Conservation (phyloP, 257 asterid species). For the Gynochthodes officinalis region DNA sequence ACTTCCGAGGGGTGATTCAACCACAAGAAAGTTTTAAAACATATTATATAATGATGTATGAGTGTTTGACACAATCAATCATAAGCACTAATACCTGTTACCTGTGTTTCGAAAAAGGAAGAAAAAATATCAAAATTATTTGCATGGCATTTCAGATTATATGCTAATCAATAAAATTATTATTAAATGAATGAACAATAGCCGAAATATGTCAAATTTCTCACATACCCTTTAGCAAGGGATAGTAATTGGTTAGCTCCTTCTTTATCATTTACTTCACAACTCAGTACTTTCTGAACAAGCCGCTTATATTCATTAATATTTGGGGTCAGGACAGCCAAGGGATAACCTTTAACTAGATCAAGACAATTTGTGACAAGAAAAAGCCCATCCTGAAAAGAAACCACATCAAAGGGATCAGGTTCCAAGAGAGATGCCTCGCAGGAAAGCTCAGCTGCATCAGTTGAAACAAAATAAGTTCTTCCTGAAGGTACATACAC, state of each 20-base stretch:
- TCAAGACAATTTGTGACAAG: constrained; percentile 79
- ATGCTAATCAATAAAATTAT: not conserved
- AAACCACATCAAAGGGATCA: constrained; percentile 17
- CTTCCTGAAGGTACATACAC: constrained; percentile 49
- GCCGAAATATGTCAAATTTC: not conserved
- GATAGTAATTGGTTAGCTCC: constrained; percentile 69
- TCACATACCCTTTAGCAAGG: constrained; percentile 69
- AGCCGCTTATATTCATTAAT: constrained; percentile 92
- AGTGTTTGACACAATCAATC: no score
- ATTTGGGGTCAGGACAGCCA: constrained; percentile 95
- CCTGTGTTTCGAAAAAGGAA: not conserved
- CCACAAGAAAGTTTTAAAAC: no score
- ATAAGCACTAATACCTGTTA: not conserved
- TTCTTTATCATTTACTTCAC: constrained; percentile 65
- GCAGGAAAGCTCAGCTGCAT: not conserved
- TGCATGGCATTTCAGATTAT: not conserved
- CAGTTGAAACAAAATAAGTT: not conserved
- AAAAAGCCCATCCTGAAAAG: constrained; percentile 87
- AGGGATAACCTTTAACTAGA: constrained; percentile 73
- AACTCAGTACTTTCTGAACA: constrained; percentile 62
- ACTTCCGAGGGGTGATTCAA: not conserved
- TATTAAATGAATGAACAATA: constrained; percentile 2
- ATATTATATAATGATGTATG: no score
- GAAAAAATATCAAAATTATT: not conserved
- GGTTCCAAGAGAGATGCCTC: constrained; percentile 10